Base-by-base conservation (phyloP, 495 filamentous ascomycete species). In the Xylaria telfairii region DNA sequence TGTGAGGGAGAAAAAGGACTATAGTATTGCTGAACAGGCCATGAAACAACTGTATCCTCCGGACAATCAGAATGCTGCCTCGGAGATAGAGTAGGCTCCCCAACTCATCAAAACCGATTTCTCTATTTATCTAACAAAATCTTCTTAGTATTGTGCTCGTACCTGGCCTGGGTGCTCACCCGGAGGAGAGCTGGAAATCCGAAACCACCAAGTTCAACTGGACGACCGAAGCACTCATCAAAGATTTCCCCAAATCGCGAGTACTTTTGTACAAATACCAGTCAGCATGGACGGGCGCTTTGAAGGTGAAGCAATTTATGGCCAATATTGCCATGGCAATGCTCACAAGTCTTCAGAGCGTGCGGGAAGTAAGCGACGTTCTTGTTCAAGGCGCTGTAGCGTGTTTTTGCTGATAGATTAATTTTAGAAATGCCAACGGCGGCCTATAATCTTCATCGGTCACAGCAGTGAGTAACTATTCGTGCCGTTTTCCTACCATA, bases 401-500 rank as follows among this genome's bases (percentile, higher is more conserved):
- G 28, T 41, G 21, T 21, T 28, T 4, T 51, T 73, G 59, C 74
- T 76, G 46, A 77, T 60, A n/a, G 21, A 13, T 24, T 24, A 8
- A 15, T 42, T 21, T 1, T 62, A 78, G 75, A 80, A 81, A 24
- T 85, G 83, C 69, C 81, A 89, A 69, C 61, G 77, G 21, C 77
- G 90, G 1, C 90, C 90, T 2, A 89, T 92, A 39, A 85, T 91
- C 46, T 91, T 90, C 70, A 85, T 92, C 24, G 89, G 88, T 46
- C 90, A 92, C 79, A 90, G 88, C 6, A 84, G 64, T 66, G 17
- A 66, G 64, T 65, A 24, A 41, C 9, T 26, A 1, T 32, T 7
- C 2, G 19, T 37, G 42, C 4, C 19, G 7, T 41, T 59, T 59
- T 59, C n/a, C 24, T 42, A 19, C 21, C 21, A 10, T 28, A 24